Evolutionary conservation across 306 rosid species (phyloP).

Genomic region (Cucurbita pepo): DNA sequence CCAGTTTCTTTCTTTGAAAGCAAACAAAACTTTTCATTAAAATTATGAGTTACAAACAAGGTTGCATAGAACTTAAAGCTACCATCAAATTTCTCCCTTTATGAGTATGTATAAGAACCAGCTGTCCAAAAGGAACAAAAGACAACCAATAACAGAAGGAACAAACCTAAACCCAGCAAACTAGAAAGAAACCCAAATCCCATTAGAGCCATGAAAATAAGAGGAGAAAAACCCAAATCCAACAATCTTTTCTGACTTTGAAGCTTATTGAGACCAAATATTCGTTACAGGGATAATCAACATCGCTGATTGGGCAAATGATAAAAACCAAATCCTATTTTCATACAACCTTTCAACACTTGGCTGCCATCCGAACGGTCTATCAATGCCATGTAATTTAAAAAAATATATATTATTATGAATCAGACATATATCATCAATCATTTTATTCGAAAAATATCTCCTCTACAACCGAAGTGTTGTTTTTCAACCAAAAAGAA

Average conservation of each 20-base stretch:
- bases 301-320: not conserved
- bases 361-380: not conserved
- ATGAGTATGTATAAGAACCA: not conserved
- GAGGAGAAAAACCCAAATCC: not conserved
- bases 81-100: not conserved
- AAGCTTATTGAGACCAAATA: not conserved
- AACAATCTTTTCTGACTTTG: not conserved
- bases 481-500: no score
- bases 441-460: no score
- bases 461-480: no score
- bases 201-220: not conserved
- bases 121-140: not conserved
- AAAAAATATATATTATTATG: not conserved
- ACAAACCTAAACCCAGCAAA: not conserved
- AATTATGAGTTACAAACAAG: not conserved
- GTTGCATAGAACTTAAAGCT: not conserved
- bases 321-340: not conserved
- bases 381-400: not conserved
- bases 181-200: not conserved
- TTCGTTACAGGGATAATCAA: not conserved
- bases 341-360: not conserved
- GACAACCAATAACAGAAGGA: not conserved
- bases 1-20: not conserved
- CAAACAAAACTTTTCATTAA: not conserved
- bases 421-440: no score